Percentiles rank a stretch among this genome's conserved stretches.
Evolutionary conservation across 495 filamentous ascomycete species (phyloP).

Genomic region (Annulohypoxylon maeteangense): DNA sequence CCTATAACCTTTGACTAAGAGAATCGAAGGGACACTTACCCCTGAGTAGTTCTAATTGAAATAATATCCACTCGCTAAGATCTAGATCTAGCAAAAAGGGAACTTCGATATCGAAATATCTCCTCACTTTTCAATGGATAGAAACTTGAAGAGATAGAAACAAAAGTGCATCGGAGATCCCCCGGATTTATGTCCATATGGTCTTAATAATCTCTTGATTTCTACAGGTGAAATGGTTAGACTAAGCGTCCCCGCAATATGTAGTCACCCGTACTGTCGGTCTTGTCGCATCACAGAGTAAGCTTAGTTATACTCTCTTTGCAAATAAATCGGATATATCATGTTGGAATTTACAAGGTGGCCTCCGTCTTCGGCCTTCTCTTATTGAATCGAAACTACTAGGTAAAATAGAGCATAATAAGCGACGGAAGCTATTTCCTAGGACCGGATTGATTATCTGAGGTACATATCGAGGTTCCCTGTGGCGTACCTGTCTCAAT

Average conservation of each 20-base stretch:
- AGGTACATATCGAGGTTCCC: not conserved
- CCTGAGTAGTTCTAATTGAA: not conserved
- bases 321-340: constrained; percentile 9
- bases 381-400: constrained; percentile 17
- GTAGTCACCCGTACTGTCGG: constrained; percentile 1
- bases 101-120: not conserved
- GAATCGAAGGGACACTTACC: not conserved
- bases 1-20: constrained; percentile 5
- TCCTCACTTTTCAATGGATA: not conserved
- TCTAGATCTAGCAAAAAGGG: not conserved
- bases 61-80: constrained; percentile 1
- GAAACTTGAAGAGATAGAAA: not conserved
- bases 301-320: constrained; percentile 9
- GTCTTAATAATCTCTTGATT: constrained; percentile 32
- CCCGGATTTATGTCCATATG: not conserved
- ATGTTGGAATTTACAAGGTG: constrained; percentile 12
- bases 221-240: constrained; percentile 22
- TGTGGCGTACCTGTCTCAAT: not conserved
- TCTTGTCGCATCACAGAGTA: constrained; percentile 29
- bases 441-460: not conserved
- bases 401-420: not conserved
- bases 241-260: constrained; percentile 21
- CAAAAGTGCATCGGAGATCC: constrained; percentile 9
- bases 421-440: constrained; percentile 6
- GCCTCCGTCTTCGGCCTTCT: constrained; percentile 38